phyloP scores from a whole-genome alignment of 2,329 filamentous ascomycete genomes.

The Penicillium sp. region DNA sequence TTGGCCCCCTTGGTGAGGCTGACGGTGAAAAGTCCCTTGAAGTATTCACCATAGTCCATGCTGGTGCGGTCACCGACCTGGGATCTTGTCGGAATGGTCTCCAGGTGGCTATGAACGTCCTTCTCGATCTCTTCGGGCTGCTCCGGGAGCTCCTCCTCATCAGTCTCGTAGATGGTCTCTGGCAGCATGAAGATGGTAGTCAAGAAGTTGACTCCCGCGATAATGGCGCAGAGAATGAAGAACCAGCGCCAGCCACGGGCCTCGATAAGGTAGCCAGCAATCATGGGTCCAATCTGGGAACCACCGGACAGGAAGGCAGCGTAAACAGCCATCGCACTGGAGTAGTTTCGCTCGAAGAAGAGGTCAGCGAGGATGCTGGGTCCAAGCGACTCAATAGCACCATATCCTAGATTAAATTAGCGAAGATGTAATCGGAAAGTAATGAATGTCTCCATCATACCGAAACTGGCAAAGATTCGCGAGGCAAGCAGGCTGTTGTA shows the following conservation, averaged over 20 bases:
- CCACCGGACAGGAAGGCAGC: constrained; percentile 42
- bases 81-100: constrained; percentile 19
- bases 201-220: constrained; percentile 39
- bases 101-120: constrained; percentile 28
- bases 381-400: constrained; percentile 42
- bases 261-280: constrained; percentile 43
- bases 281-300: constrained; percentile 44
- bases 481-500: constrained; percentile 42
- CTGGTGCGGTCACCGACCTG: constrained; percentile 20
- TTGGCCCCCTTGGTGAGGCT: constrained; percentile 29
- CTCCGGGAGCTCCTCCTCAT: constrained; percentile 32
- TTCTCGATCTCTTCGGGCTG: constrained; percentile 33
- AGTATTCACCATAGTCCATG: constrained; percentile 37
- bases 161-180: constrained; percentile 42
- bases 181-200: constrained; percentile 44
- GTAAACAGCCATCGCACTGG: constrained; percentile 44
- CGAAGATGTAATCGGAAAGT: not conserved
- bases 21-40: constrained; percentile 38
- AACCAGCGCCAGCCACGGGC: constrained; percentile 48
- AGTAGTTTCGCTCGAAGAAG: constrained; percentile 37
- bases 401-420: constrained; percentile 28
- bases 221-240: constrained; percentile 44
- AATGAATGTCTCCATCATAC: constrained; percentile 13
- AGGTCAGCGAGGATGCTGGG: constrained; percentile 43
- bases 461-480: constrained; percentile 42